A percentile compares a stretch with the other conserved stretches of the same genome.
Evolutionary conservation across 371 early-diverging fungal species (phyloP).

Genomic region (Actinomucor elegans): DNA sequence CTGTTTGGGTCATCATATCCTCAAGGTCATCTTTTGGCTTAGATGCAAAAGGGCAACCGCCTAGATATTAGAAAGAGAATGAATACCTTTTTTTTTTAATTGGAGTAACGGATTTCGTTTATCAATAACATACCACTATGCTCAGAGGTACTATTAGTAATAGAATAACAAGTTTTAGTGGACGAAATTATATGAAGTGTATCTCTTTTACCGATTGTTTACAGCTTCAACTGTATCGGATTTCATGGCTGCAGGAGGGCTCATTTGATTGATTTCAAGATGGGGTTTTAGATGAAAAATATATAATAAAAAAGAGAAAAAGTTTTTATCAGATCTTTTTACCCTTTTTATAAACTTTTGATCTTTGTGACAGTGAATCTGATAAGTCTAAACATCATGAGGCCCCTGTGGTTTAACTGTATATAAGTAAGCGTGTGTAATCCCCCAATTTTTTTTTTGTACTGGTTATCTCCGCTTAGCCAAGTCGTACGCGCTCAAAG

Average conservation of each 20-base stretch:
- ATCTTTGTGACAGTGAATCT: slow-evolving; percentile 18
- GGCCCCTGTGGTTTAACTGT: slow-evolving; percentile 13
- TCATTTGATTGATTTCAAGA: no score
- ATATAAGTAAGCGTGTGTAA: background rate
- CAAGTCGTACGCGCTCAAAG: background rate
- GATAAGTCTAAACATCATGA: slow-evolving; percentile 9
- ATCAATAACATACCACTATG: background rate
- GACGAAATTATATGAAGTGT: no score
- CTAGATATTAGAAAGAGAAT: background rate
- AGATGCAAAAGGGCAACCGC: slow-evolving; percentile 7
- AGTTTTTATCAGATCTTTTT: slow-evolving; percentile 19
- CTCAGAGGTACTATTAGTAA: no score
- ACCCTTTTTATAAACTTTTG: background rate
- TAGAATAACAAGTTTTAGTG: no score
- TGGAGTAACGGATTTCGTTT: no score
- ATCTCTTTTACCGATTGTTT: no score
- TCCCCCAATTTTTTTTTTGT: background rate
- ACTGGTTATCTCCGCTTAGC: slow-evolving; percentile 4
- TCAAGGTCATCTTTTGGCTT: slow-evolving; percentile 7
- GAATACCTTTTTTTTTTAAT: no score
- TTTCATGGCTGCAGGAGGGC: background rate
- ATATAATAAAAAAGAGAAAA: slow-evolving; percentile 3
- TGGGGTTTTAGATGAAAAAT: background rate
- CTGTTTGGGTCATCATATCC: slow-evolving; percentile 15
- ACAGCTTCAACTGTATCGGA: no score